Evolutionary conservation across 441 rosid species (phyloP).

Genomic region (Populus tomentosa): DNA sequence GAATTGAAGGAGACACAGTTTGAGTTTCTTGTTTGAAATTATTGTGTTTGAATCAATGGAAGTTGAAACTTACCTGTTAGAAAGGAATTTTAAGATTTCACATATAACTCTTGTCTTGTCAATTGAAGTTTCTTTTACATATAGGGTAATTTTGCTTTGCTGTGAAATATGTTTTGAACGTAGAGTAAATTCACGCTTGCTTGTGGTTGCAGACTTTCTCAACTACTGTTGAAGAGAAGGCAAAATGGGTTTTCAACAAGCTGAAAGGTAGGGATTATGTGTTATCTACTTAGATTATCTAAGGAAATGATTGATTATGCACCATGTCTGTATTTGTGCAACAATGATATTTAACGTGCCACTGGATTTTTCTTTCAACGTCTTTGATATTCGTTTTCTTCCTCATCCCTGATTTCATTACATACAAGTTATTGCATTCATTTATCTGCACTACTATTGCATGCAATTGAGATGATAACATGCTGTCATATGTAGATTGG

Average conservation of each 20-base stretch:
- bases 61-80: neutral
- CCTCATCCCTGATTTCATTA: neutral
- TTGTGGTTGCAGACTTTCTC: conserved; percentile 58
- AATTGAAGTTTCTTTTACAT: neutral
- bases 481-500: neutral
- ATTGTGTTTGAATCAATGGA: neutral
- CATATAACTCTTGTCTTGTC: neutral
- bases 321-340: too few relatives aligned
- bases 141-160: neutral
- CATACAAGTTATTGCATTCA: neutral
- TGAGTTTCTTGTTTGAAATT: neutral
- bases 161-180: neutral
- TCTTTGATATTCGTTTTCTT: neutral
- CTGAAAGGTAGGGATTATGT: conserved; percentile 55
- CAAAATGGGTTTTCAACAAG: conserved; percentile 91
- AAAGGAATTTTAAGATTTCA: neutral
- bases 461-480: neutral
- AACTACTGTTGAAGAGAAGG: conserved; percentile 84
- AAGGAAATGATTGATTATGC: neutral
- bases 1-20: neutral
- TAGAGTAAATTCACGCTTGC: conserved; percentile 9
- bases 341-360: neutral
- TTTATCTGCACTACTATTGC: neutral
- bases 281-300: too few relatives aligned
- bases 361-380: neutral